Evolutionary conservation across 768 basidiomycete species (phyloP), one percentile per base, ranked within the genome.

Genomic region (Trametes gibbosa): DNA sequence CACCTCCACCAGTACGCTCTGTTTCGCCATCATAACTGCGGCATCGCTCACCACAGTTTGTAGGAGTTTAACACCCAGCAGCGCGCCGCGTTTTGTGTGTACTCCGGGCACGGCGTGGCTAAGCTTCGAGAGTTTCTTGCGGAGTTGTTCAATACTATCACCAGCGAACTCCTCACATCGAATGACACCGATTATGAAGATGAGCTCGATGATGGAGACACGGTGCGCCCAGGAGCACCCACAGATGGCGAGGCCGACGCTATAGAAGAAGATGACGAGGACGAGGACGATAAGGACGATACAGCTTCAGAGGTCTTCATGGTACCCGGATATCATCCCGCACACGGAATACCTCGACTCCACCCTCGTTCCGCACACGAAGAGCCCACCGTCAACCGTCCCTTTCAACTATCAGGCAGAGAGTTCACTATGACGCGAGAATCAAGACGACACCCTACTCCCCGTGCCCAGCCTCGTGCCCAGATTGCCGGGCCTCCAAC

Each of bases 31-130:
- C 21, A 0, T 9, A 19, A 16, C 29, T 32, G 29, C 10, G 29
- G 29, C 41, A 17, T n/a, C n/a, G 12, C 35, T 35, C 50, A 27
- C 3, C 49, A 10, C 21, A 50, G 10, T 46, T 49, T 8, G 32
- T 37, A 96, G 93, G 93, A 96, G 56, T 98, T 96, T 72, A 98
- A 91, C 68, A 79, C 86, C 37, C 88, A 86, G 47, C 97, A 99
- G 70, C 85, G 92, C 49, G 79, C 83, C 19, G 85, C 92, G 4
- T 99, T 98, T 70, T 98, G 97, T 73, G 97, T 99, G 16, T 99
- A 92, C 76, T 98, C 96, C 12, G 92, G 94, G 21, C 86, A 87
- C 64, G 95, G 96, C 7, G 91, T 99, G 1, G 76, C 81, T 12
- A 86, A 93, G 48, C 80, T 99, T 19, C 83, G 96, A 32, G 76